A percentile compares a stretch with the other conserved stretches of the same genome.
phyloP scores from a whole-genome alignment of 106 monocot species.

The Agapanthus africanus region DNA sequence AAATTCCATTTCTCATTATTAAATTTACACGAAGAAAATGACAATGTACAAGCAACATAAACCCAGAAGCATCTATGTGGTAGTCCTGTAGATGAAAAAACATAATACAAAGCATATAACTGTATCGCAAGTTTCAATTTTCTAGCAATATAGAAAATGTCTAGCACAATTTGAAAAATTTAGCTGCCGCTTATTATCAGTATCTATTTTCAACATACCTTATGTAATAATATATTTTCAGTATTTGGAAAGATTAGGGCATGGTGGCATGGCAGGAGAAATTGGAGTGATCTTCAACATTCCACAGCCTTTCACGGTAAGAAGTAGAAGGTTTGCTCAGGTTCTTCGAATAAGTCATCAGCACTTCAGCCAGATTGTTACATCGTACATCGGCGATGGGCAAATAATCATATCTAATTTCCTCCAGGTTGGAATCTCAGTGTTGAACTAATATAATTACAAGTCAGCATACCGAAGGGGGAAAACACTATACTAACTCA shows the following conservation, averaged over 20 bases:
- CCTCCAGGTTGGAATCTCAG: conserved; percentile 28
- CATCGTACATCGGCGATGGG: conserved; percentile 32
- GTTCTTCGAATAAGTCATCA: conserved; percentile 49
- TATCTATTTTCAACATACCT: conserved; percentile 5
- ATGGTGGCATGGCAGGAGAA: conserved; percentile 52
- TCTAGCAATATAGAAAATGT: background rate
- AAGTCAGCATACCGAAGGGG: background rate
- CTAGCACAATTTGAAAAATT: background rate
- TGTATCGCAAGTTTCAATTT: background rate
- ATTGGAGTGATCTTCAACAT: conserved; percentile 70
- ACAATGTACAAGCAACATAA: too few relatives aligned
- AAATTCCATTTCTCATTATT: too few relatives aligned
- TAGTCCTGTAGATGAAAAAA: too few relatives aligned
- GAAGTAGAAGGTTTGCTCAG: conserved; percentile 51
- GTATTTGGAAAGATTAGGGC: conserved; percentile 31
- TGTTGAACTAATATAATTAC: background rate
- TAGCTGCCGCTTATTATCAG: background rate
- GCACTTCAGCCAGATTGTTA: conserved; percentile 41
- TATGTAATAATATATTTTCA: conserved; percentile 14
- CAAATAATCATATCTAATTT: conserved; percentile 41
- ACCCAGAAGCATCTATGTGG: too few relatives aligned
- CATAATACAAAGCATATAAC: background rate
- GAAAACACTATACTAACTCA: background rate
- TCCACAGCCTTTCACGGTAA: conserved; percentile 66
- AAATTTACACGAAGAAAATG: too few relatives aligned